A percentile compares a stretch with the other conserved stretches of the same genome.
These are phyloP conservation scores for Lentinus tigrinus DNA, from an alignment of 768 basidiomycete species.

Conservation along the genomic window DNA sequence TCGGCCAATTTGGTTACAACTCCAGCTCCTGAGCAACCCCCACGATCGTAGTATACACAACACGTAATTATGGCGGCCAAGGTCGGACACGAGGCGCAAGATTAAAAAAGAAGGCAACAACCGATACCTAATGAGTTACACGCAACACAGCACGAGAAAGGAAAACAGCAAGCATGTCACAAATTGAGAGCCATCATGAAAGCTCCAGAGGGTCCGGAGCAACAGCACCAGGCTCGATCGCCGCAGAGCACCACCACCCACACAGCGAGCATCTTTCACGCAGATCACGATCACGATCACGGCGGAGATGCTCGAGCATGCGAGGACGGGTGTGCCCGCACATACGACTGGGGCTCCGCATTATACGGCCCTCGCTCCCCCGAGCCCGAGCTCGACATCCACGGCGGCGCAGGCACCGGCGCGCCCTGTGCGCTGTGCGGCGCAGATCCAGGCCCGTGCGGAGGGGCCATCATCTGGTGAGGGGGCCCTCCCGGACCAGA, in stretches of 20 bases:
- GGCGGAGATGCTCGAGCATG: conserved; percentile 38
- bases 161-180: background rate
- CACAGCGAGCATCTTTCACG: too few species aligned
- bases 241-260: too few species aligned
- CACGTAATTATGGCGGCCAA: background rate
- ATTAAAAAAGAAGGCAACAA: background rate
- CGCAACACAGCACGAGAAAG: background rate
- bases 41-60: background rate
- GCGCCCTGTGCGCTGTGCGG: conserved; percentile 17
- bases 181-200: too few species aligned
- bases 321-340: conserved; percentile 41
- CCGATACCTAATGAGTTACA: background rate
- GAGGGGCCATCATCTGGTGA: conserved; percentile 24
- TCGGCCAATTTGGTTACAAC: too few species aligned
- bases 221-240: too few species aligned
- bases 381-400: conserved; percentile 14
- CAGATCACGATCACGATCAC: conserved; percentile 16
- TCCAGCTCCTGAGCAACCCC: too few species aligned
- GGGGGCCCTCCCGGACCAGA: conserved; percentile 7
- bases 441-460: conserved; percentile 10
- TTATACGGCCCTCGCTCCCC: conserved; percentile 11
- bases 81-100: background rate
- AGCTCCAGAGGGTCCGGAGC: too few species aligned
- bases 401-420: conserved; percentile 23
- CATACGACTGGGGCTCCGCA: conserved; percentile 44